phyloP scores from a whole-genome alignment of 2,329 filamentous ascomycete genomes.

The Fusarium sp. region DNA sequence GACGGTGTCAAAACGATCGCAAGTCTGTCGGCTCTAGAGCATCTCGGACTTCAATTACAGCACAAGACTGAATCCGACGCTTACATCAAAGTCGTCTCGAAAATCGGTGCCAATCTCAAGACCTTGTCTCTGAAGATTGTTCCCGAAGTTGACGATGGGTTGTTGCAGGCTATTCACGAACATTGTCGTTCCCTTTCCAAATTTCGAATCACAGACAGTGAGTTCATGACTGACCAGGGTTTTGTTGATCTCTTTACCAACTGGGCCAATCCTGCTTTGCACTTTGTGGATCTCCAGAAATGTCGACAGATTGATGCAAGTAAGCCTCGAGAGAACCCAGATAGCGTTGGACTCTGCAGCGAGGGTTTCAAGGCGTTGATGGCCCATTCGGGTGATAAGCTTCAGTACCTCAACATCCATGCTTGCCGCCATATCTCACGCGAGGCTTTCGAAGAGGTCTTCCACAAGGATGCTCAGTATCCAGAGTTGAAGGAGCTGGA shows the following conservation, averaged over 20 bases:
- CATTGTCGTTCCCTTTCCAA: conserved; percentile 77
- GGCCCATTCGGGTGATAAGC: conserved; percentile 77
- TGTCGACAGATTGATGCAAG: conserved; percentile 81
- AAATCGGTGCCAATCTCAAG: conserved; percentile 73
- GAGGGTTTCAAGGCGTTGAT: conserved; percentile 84
- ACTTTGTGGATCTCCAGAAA: conserved; percentile 78
- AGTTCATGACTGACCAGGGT: conserved; percentile 78
- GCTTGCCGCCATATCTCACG: conserved; percentile 85
- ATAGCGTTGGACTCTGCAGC: conserved; percentile 78
- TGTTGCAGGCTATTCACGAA: conserved; percentile 77
- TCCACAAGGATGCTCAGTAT: conserved; percentile 71
- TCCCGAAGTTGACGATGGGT: conserved; percentile 71
- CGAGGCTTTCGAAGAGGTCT: conserved; percentile 79
- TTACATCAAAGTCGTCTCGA: conserved; percentile 70
- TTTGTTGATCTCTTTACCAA: conserved; percentile 78
- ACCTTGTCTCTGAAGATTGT: conserved; percentile 84
- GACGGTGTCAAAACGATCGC: conserved; percentile 74
- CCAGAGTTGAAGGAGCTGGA: conserved; percentile 78
- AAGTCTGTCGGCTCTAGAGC: conserved; percentile 72
- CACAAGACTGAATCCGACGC: conserved; percentile 66
- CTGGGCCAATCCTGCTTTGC: conserved; percentile 80
- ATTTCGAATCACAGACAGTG: conserved; percentile 83
- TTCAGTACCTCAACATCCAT: conserved; percentile 80
- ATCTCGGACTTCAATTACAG: conserved; percentile 79
- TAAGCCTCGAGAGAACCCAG: conserved; percentile 72